A percentile compares a stretch with the other conserved stretches of the same genome.
Conservation (phyloP, 805 yeast species). For the Sugiyamaella qingdaonensis region DNA sequence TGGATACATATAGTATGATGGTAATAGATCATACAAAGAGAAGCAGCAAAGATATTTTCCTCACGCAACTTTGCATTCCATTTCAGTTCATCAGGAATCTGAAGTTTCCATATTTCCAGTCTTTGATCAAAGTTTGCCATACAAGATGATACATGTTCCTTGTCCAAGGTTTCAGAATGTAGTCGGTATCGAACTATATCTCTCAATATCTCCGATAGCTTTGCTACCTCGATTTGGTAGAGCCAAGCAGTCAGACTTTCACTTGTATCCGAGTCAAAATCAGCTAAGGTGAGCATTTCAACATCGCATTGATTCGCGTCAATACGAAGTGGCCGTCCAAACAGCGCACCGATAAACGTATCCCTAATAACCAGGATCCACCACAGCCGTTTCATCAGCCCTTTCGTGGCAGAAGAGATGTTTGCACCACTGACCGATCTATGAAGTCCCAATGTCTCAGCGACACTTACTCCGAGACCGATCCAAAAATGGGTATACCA, state of each 20-base stretch:
- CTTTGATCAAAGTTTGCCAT: background rate
- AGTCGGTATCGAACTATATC: slow-evolving; percentile 8
- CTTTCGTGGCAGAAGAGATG: slow-evolving; percentile 6
- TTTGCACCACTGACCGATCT: slow-evolving; percentile 6
- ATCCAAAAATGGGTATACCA: slow-evolving; percentile 14
- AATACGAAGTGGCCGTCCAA: slow-evolving; percentile 15
- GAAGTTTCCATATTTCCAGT: slow-evolving; percentile 8
- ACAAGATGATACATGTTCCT: background rate
- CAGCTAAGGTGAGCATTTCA: slow-evolving; percentile 12
- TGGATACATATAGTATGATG: slow-evolving; percentile 14
- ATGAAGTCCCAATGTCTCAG: slow-evolving; percentile 16
- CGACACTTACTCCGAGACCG: slow-evolving; percentile 10
- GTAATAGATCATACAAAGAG: slow-evolving; percentile 9
- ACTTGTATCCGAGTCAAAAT: slow-evolving; percentile 9
- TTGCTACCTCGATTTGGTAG: background rate
- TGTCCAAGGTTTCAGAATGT: slow-evolving; percentile 6
- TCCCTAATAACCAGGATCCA: slow-evolving; percentile 18
- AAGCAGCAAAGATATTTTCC: slow-evolving; percentile 1
- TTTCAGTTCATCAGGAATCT: slow-evolving; percentile 10
- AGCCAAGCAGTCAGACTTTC: background rate
- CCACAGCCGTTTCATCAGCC: slow-evolving; percentile 11
- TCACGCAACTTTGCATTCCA: slow-evolving; percentile 5
- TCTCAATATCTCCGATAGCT: slow-evolving; percentile 2
- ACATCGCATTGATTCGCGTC: slow-evolving; percentile 15
- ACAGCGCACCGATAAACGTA: slow-evolving; percentile 9